Base-by-base conservation (phyloP, 805 yeast species). In the Kockiozyma suomiensis region DNA sequence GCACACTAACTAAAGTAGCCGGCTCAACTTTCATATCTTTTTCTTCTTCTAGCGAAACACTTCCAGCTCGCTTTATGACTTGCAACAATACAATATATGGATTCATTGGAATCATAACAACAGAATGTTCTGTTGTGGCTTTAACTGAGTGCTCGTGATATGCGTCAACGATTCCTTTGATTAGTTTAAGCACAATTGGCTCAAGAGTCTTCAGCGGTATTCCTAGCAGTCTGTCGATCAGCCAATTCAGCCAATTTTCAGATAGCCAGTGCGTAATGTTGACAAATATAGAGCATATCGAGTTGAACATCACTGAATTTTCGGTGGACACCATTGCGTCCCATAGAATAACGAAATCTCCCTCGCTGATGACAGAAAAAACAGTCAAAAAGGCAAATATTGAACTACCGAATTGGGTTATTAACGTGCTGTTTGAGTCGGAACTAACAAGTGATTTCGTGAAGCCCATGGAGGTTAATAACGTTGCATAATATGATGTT, bases 321-420 rank as follows among this genome's bases (percentile, higher is more conserved):
- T 49, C 45, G 6, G 43, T 43, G 15, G 65, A 54, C 2, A 33
- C 38, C 57, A 58, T 54, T 12, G 33, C 47, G 12, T 54, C 48
- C 62, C 62, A 61, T 15, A 61, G 37, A 25, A 45, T 52, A 3
- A 46, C 40, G 17, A 57, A 19, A 17, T 54, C 62, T 21, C 33
- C 38, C 23, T 42, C 54, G 19, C 49, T 40, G 28, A 61, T 35
- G n/a, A 26, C 56, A 12, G 21, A 17, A 33, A 58, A 61, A 8
- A 49, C 37, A 3, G 62, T 35, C 30, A 58, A 15, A 4, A 58
- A 25, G 6, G 59, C 45, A 33, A 42, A 61, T 8, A 61, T 61
- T 6, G 62, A n/a, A 12, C 40, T 33, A 12, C 58, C 65, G 50
- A 61, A 61, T 41, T 61, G 65, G 10, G 49, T 37, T 8, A 61